A percentile compares a stretch with the other conserved stretches of the same genome.
These are phyloP conservation scores for Alternaria metachromatica DNA, from an alignment of 2,329 filamentous ascomycete genomes.

Conservation along the genomic window DNA sequence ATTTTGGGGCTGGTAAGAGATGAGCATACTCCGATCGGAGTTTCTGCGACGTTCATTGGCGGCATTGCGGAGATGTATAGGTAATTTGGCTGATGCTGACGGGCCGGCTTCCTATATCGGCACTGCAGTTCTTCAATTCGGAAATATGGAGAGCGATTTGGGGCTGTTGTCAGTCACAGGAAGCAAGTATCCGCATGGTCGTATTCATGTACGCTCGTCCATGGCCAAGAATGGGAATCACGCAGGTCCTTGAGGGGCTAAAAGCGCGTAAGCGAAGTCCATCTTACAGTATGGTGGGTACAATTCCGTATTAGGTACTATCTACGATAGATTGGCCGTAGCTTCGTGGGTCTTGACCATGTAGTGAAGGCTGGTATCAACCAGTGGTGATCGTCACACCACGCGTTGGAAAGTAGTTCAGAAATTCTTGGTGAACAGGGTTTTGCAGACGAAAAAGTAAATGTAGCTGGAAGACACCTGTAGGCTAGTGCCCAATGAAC, in stretches of 20 bases:
- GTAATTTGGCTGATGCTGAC: conserved; percentile 11
- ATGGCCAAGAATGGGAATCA: neutral
- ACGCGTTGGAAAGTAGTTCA: neutral
- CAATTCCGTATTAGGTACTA: conserved; percentile 2
- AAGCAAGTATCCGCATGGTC: neutral
- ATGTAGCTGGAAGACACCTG: conserved; percentile 9
- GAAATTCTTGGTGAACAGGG: neutral
- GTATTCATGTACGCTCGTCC: neutral
- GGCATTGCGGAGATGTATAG: conserved; percentile 1
- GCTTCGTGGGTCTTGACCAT: neutral
- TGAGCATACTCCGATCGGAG: conserved; percentile 1
- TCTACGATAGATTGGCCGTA: conserved; percentile 2
- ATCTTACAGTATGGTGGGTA: neutral
- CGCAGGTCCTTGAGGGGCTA: neutral
- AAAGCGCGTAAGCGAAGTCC: neutral
- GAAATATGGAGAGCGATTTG: neutral
- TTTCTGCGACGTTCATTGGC: conserved; percentile 8
- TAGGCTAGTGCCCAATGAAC: conserved; percentile 20
- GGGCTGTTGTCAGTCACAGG: neutral
- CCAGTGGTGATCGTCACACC: neutral
- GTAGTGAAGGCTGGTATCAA: neutral
- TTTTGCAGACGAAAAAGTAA: neutral
- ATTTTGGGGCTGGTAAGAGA: neutral
- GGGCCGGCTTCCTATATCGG: conserved; percentile 10
- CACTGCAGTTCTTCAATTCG: neutral